These are phyloP conservation scores for Coprinopsis sp. DNA, from an alignment of 768 basidiomycete genomes.

Conservation along the genomic window DNA sequence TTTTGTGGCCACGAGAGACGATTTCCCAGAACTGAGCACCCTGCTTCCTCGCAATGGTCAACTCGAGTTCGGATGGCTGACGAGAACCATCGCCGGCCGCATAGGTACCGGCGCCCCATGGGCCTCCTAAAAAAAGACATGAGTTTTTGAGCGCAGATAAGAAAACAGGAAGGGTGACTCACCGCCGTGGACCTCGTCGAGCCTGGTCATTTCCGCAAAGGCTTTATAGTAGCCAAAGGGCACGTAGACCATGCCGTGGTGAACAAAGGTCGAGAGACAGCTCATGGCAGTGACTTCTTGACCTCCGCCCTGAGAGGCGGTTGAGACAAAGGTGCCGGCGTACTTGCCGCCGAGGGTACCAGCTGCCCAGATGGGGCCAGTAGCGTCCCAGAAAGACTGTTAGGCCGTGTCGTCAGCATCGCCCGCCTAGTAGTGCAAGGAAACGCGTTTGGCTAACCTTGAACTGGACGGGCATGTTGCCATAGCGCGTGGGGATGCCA, in stretches of 20 bases:
- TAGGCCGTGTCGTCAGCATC: background rate
- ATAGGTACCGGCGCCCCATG: constrained; percentile 79
- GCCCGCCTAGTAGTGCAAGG: too few relatives aligned
- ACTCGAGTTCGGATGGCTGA: constrained; percentile 53
- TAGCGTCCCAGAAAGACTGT: constrained; percentile 75
- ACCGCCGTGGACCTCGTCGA: constrained; percentile 60
- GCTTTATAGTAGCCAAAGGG: constrained; percentile 33
- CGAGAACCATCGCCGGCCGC: constrained; percentile 53
- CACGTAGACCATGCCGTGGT: constrained; percentile 52
- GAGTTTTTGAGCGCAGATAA: background rate
- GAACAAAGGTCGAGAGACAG: constrained; percentile 49
- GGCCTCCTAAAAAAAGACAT: constrained; percentile 44
- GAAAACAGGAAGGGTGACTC: constrained; percentile 15
- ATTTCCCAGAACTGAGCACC: constrained; percentile 52
- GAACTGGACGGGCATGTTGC: constrained; percentile 76
- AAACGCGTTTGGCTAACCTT: constrained; percentile 40
- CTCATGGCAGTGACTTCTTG: constrained; percentile 52
- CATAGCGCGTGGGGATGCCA: constrained; percentile 78
- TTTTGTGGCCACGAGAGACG: constrained; percentile 34
- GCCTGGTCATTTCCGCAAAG: constrained; percentile 29
- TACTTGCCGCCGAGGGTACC: constrained; percentile 65
- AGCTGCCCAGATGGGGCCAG: constrained; percentile 56
- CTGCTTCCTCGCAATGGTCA: constrained; percentile 53
- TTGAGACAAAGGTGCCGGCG: constrained; percentile 64
- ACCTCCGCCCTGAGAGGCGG: constrained; percentile 64